Conservation (phyloP, 352 stramenopile species). For the Globisporangium apiculatum region DNA sequence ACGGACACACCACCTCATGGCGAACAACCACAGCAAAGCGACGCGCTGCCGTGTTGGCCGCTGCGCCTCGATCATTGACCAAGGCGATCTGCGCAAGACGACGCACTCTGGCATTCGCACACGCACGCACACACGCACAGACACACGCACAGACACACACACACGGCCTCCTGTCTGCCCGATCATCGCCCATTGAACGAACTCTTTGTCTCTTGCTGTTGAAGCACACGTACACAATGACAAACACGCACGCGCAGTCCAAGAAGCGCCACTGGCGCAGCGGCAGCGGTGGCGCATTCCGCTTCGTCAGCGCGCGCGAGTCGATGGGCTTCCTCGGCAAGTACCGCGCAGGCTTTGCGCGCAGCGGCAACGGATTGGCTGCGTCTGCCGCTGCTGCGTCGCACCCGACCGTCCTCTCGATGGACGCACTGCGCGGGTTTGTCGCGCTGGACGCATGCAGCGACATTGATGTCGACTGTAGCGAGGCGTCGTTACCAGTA, state of each 20-base stretch:
- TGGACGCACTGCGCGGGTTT: constrained; percentile 11
- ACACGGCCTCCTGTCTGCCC: no score
- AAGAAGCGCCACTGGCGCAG: constrained; percentile 49
- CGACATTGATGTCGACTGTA: constrained; percentile 8
- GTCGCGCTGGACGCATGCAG: constrained; percentile 4
- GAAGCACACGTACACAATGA: constrained; percentile 11
- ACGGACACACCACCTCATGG: no score
- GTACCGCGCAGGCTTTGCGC: constrained; percentile 20
- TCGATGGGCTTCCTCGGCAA: constrained; percentile 21
- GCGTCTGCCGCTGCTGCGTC: neutral
- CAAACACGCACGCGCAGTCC: constrained; percentile 19
- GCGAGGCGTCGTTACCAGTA: neutral
- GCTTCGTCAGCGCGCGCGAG: constrained; percentile 11
- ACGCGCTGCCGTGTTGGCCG: no score
- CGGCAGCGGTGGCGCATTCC: constrained; percentile 5
- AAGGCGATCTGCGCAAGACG: no score
- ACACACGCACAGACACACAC: no score
- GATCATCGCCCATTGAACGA: no score
- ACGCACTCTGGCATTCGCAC: no score
- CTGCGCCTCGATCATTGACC: no score
- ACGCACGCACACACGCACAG: no score
- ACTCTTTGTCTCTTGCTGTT: no score
- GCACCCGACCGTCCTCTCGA: constrained; percentile 9
- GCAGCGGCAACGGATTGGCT: neutral
- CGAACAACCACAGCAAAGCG: no score